A percentile compares a stretch with the other conserved stretches of the same genome.
These are phyloP conservation scores for Maudiozyma saulgeensis DNA, from an alignment of 805 yeast species.

Conservation along the genomic window DNA sequence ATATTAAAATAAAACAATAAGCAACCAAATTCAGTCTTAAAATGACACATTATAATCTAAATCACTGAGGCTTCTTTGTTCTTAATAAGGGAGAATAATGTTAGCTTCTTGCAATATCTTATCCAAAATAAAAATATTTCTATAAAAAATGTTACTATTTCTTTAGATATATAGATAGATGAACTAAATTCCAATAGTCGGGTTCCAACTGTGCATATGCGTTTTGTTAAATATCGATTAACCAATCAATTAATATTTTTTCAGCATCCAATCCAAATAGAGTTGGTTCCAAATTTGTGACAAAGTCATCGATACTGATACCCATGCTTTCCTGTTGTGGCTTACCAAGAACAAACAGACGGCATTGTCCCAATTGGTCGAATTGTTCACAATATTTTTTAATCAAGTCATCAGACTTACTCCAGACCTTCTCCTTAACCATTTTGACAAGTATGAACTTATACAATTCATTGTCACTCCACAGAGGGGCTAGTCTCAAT, in stretches of 20 bases:
- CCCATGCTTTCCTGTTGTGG: conserved; percentile 7
- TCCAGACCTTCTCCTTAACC: conserved; percentile 22
- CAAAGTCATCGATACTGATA: conserved; percentile 13
- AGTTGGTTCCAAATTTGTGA: conserved; percentile 13
- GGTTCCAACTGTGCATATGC: too few species aligned
- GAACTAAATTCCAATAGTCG: too few species aligned
- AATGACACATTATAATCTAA: too few species aligned
- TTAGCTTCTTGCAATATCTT: too few species aligned
- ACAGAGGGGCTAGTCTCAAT: conserved; percentile 16
- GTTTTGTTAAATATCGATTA: conserved; percentile 9
- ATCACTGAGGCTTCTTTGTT: too few species aligned
- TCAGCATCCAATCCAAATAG: conserved; percentile 10
- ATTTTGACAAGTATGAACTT: conserved; percentile 18
- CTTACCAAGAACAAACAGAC: conserved; percentile 12
- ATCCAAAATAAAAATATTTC: too few species aligned
- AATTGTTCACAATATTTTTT: neutral
- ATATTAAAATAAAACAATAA: too few species aligned
- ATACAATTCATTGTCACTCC: conserved; percentile 20
- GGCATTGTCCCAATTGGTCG: conserved; percentile 5
- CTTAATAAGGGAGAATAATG: too few species aligned
- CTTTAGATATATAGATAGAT: too few species aligned
- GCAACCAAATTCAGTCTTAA: too few species aligned
- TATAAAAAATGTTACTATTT: too few species aligned
- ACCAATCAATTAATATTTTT: conserved; percentile 17
- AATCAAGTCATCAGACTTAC: conserved; percentile 2